Evolutionary conservation across 2,329 filamentous ascomycete species (phyloP).

Genomic region (Epichloe festucae): DNA sequence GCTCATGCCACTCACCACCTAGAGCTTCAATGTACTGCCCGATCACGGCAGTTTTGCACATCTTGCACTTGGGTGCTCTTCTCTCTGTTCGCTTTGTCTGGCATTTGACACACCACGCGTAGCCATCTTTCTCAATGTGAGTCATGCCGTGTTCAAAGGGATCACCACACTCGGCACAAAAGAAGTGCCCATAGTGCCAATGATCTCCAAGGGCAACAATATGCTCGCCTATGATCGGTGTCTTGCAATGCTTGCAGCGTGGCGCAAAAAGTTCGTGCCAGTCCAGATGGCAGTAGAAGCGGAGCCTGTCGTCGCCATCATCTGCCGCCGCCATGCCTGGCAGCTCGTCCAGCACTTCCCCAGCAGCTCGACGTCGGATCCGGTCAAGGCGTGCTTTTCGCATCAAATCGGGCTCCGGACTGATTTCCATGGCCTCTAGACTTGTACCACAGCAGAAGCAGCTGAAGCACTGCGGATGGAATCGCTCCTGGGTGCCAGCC

Average conservation of each 20-base stretch:
- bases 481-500: conserved; percentile 57
- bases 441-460: conserved; percentile 79
- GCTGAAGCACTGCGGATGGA: conserved; percentile 86
- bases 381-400: conserved; percentile 60
- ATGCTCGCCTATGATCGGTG: conserved; percentile 90
- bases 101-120: conserved; percentile 90
- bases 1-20: conserved; percentile 84
- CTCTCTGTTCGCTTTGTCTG: conserved; percentile 86
- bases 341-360: conserved; percentile 47
- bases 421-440: conserved; percentile 92
- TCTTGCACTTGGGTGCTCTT: conserved; percentile 75
- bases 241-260: conserved; percentile 89
- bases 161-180: conserved; percentile 96
- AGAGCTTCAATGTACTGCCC: conserved; percentile 84
- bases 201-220: conserved; percentile 87
- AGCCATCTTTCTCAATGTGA: conserved; percentile 88
- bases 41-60: conserved; percentile 72
- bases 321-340: conserved; percentile 52
- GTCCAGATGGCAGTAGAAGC: conserved; percentile 97
- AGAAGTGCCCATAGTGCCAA: conserved; percentile 97
- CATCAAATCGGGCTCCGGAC: conserved; percentile 68
- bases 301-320: conserved; percentile 58
- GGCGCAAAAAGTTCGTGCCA: conserved; percentile 93
- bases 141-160: conserved; percentile 65
- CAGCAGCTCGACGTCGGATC: conserved; percentile 48